Evolutionary conservation across 805 yeast species (phyloP).

Genomic region (Ogataea neopini): DNA sequence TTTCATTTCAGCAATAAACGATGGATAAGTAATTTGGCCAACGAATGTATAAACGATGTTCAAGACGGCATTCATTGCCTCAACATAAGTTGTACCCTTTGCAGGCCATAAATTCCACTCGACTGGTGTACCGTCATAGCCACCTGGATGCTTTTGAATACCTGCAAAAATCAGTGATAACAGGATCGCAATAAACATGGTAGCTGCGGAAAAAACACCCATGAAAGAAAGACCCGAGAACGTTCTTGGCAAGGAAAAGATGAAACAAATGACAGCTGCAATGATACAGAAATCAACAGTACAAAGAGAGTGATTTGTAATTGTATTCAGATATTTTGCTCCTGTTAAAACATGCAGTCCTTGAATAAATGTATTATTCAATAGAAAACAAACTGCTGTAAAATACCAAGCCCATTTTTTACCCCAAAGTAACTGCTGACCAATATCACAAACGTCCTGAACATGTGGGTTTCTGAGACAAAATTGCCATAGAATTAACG

Average conservation of each 20-base stretch:
- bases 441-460: slow-evolving; percentile 58
- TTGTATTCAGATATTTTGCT: slow-evolving; percentile 58
- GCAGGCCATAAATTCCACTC: slow-evolving; percentile 50
- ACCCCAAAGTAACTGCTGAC: slow-evolving; percentile 56
- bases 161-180: slow-evolving; percentile 56
- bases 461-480: slow-evolving; percentile 54
- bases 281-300: slow-evolving; percentile 54
- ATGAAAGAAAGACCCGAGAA: slow-evolving; percentile 51
- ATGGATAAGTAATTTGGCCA: slow-evolving; percentile 64
- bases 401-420: slow-evolving; percentile 54
- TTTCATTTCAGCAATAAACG: slow-evolving; percentile 61
- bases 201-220: slow-evolving; percentile 54
- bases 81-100: slow-evolving; percentile 52
- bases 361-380: slow-evolving; percentile 58
- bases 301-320: slow-evolving; percentile 47
- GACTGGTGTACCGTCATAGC: slow-evolving; percentile 40
- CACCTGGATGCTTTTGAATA: slow-evolving; percentile 49
- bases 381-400: slow-evolving; percentile 54
- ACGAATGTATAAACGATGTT: slow-evolving; percentile 65
- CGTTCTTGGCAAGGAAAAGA: slow-evolving; percentile 57
- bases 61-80: slow-evolving; percentile 55
- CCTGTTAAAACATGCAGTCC: slow-evolving; percentile 62
- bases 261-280: slow-evolving; percentile 48
- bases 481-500: slow-evolving; percentile 53
- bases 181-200: slow-evolving; percentile 58